phyloP scores from a whole-genome alignment of 768 basidiomycete genomes.

The Dentipellis fragilis region DNA sequence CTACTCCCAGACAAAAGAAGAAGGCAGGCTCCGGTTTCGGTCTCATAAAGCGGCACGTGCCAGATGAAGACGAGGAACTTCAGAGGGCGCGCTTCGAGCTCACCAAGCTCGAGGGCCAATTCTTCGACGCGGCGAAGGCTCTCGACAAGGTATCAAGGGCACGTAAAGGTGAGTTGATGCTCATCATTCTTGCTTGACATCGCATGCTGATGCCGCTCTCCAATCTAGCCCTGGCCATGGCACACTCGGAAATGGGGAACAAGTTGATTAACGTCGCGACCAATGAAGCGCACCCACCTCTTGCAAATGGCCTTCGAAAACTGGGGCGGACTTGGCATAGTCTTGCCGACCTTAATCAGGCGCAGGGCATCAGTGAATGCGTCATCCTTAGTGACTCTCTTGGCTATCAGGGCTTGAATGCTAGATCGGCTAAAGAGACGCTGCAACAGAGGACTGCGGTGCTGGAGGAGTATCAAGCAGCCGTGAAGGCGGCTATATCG shows the following conservation, averaged over 20 bases:
- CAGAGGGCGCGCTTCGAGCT: conserved; percentile 85
- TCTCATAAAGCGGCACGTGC: conserved; percentile 68
- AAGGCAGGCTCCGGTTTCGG: conserved; percentile 69
- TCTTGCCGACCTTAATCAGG: conserved; percentile 79
- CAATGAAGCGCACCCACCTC: conserved; percentile 77
- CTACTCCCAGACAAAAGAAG: conserved; percentile 63
- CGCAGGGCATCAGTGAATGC: conserved; percentile 89
- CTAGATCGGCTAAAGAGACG: conserved; percentile 94
- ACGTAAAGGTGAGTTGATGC: conserved; percentile 51
- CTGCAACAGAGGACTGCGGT: conserved; percentile 82
- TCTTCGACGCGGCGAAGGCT: conserved; percentile 86
- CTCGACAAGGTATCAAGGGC: conserved; percentile 78
- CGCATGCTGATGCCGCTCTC: conserved; percentile 2
- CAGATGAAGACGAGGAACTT: conserved; percentile 92
- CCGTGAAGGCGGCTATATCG: conserved; percentile 87
- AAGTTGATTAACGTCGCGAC: conserved; percentile 84
- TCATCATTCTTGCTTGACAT: background rate
- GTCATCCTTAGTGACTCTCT: conserved; percentile 93
- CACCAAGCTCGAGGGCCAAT: conserved; percentile 84
- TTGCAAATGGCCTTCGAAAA: conserved; percentile 78
- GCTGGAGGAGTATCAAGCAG: conserved; percentile 88
- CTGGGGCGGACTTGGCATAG: conserved; percentile 82
- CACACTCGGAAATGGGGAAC: conserved; percentile 87
- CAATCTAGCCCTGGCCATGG: conserved; percentile 56
- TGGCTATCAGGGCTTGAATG: conserved; percentile 94